A percentile compares a stretch with the other conserved stretches of the same genome.
phyloP scores from a whole-genome alignment of 2,329 filamentous ascomycete species.

The Triangularia setosa region DNA sequence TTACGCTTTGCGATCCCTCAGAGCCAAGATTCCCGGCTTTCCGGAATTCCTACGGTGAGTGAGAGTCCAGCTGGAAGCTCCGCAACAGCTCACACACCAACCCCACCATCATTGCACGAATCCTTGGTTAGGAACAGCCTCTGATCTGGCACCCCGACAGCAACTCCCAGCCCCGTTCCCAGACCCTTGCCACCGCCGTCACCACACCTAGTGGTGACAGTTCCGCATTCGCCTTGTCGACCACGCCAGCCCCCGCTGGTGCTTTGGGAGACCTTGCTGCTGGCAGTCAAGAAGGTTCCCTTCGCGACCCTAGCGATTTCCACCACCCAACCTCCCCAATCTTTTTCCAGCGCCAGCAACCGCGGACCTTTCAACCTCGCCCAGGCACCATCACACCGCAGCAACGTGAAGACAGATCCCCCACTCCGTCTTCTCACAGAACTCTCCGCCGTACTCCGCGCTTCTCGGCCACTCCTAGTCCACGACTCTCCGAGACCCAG shows the following conservation, averaged over 20 bases:
- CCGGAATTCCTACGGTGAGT: conserved; percentile 22
- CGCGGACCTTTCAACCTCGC: conserved; percentile 34
- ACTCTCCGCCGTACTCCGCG: conserved; percentile 50
- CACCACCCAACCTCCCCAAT: conserved; percentile 43
- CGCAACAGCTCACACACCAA: neutral
- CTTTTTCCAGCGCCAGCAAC: conserved; percentile 35
- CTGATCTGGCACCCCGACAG: conserved; percentile 2
- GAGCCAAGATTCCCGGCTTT: conserved; percentile 11
- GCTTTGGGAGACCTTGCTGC: conserved; percentile 39
- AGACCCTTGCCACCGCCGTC: conserved; percentile 16
- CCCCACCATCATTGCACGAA: conserved; percentile 4
- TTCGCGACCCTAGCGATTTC: conserved; percentile 54
- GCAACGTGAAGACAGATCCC: conserved; percentile 35
- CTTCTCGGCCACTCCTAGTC: conserved; percentile 45
- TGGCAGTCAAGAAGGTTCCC: conserved; percentile 42
- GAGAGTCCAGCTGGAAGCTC: neutral
- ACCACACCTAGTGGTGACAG: conserved; percentile 29
- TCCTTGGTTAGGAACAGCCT: neutral
- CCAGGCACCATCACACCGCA: conserved; percentile 33
- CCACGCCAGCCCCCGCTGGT: conserved; percentile 34
- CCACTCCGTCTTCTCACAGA: conserved; percentile 46
- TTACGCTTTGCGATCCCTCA: conserved; percentile 19
- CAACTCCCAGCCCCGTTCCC: conserved; percentile 12
- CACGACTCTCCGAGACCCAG: conserved; percentile 31
- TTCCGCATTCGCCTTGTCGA: conserved; percentile 43